Evolutionary conservation across 148 eudicot species (phyloP).

Genomic region (Nepenthes gracilis): DNA sequence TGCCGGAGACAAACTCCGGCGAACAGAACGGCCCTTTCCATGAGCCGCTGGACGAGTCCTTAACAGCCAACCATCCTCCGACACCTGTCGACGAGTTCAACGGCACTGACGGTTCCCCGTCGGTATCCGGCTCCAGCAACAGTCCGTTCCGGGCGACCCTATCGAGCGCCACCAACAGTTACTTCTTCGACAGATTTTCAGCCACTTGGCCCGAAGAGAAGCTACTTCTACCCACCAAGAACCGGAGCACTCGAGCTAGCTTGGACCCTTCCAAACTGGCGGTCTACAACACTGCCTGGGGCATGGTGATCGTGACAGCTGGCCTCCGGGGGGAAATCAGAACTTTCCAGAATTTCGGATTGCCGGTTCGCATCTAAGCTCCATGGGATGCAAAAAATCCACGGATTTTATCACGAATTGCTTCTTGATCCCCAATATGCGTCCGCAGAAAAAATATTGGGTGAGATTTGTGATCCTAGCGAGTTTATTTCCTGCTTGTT

Average conservation of each 20-base stretch:
- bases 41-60: conserved; percentile 27
- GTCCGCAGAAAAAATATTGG: conserved; percentile 46
- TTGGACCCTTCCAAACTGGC: conserved; percentile 54
- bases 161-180: conserved; percentile 51
- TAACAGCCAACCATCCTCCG: conserved; percentile 55
- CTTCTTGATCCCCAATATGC: neutral
- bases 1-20: conserved; percentile 20
- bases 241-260: conserved; percentile 55
- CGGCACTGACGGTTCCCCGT: conserved; percentile 35
- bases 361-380: conserved; percentile 56
- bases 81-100: conserved; percentile 54
- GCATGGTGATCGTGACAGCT: conserved; percentile 84
- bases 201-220: no score
- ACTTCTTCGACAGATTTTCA: conserved; percentile 39
- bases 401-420: neutral
- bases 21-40: conserved; percentile 25
- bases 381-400: neutral
- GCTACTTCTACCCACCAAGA: conserved; percentile 15
- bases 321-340: conserved; percentile 76
- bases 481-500: conserved; percentile 20
- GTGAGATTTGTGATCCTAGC: conserved; percentile 42
- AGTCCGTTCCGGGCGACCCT: conserved; percentile 60
- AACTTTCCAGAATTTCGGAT: conserved; percentile 83
- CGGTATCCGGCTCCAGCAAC: conserved; percentile 25
- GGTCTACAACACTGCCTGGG: conserved; percentile 69